Conservation (phyloP, 805 yeast genomes). For the Lachancea mirantina region DNA sequence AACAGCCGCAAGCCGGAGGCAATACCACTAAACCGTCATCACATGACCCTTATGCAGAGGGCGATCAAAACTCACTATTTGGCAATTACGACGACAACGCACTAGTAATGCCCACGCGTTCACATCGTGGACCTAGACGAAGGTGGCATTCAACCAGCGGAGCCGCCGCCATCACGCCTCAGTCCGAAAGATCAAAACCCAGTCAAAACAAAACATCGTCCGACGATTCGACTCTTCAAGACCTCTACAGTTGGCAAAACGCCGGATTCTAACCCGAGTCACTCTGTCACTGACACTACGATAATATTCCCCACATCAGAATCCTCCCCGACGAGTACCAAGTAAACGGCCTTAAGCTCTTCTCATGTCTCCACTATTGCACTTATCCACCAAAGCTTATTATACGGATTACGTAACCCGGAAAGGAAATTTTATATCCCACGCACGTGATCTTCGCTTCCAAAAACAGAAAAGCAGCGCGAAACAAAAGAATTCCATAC, state of each 20-base stretch:
- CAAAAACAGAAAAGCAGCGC: slow-evolving; percentile 1
- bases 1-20: neutral
- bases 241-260: slow-evolving; percentile 18
- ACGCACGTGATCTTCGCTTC: too few relatives aligned
- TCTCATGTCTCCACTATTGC: too few relatives aligned
- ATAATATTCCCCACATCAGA: too few relatives aligned
- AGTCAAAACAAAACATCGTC: neutral
- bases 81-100: slow-evolving; percentile 4
- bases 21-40: neutral
- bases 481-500: slow-evolving; percentile 1
- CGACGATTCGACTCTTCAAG: slow-evolving; percentile 10
- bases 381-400: too few relatives aligned
- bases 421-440: too few relatives aligned
- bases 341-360: too few relatives aligned
- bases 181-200: slow-evolving; percentile 1
- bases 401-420: too few relatives aligned
- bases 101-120: slow-evolving; percentile 4
- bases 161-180: slow-evolving; percentile 2
- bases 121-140: slow-evolving; percentile 11
- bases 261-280: slow-evolving; percentile 12
- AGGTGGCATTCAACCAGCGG: slow-evolving; percentile 8
- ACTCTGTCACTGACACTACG: too few relatives aligned
- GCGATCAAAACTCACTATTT: neutral
- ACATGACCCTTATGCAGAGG: neutral
- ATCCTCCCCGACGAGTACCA: too few relatives aligned